Base-by-base conservation (phyloP, 345 rosid species). In the Eucalyptus albens region DNA sequence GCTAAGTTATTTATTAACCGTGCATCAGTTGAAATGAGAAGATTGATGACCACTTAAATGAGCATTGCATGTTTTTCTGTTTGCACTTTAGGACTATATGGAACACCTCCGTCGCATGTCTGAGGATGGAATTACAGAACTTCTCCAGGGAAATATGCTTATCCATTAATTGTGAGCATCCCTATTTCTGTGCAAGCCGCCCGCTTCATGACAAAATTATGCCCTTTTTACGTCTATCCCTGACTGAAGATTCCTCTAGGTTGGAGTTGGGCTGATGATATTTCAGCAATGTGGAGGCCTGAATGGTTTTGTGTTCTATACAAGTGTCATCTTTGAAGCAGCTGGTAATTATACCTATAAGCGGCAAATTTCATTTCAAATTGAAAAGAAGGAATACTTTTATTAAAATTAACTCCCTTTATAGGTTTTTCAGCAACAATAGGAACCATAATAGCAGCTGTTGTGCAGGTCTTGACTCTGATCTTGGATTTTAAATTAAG, bases 271-370 rank as follows among this genome's bases (percentile, higher is more conserved):
- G 51, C 86, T 92, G 55, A 92, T 92, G 91, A 82, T 92, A 24
- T 80, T 93, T 62, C 95, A 92, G 89, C 87, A 92, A 91, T 88
- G 92, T 33, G 94, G 95, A 90, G 95, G 95, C 40, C 86, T 92
- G 86, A 92, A 92, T 87, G 95, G 89, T 33, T 89, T 93, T 86
- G 59, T 87, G 19, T 93, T 93, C 88, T 93, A 93, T n/a, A 87
- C 91, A 42, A 92, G 89, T 88, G 17, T 81, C 29, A 90, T 93
- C 60, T 93, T 92, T 26, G 88, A 89, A 16, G 87, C 88, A 16
- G 94, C 95, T 5, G 94, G 94, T 93, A 89, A 29, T 44, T 24
- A 88, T 49, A 56, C 86, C 47, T 33, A 49, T 72, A 10, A 88
- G 31, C 2, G 42, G 49, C 67, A 7, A 55, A 55, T 27, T 24